Percentiles rank a stretch among this genome's conserved stretches.
Conservation (phyloP, 805 yeast genomes). For the Metschnikowia cubensis region DNA sequence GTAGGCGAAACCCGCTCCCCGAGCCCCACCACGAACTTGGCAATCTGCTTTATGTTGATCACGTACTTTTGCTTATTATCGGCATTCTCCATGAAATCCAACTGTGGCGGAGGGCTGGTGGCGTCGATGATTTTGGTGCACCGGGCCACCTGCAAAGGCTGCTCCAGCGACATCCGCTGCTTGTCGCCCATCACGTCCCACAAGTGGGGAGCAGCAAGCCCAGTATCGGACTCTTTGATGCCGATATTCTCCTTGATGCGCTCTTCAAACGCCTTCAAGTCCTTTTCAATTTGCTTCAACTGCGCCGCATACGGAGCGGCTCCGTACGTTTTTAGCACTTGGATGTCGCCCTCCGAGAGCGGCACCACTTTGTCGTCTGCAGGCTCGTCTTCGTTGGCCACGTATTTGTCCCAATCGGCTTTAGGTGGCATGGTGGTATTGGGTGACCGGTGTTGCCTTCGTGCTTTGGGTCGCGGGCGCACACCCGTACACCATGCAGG, state of each 20-base stretch:
- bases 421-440: slow-evolving; percentile 76
- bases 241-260: slow-evolving; percentile 95
- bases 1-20: slow-evolving; percentile 98
- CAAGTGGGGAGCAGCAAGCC: slow-evolving; percentile 91
- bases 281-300: slow-evolving; percentile 80
- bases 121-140: slow-evolving; percentile 94
- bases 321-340: slow-evolving; percentile 93
- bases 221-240: slow-evolving; percentile 92
- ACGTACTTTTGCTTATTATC: slow-evolving; percentile 91
- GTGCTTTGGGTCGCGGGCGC: slow-evolving; percentile 2
- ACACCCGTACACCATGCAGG: neutral
- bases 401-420: slow-evolving; percentile 97
- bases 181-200: slow-evolving; percentile 98
- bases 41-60: slow-evolving; percentile 95
- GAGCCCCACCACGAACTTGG: slow-evolving; percentile 93
- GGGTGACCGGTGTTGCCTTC: neutral
- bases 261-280: slow-evolving; percentile 76
- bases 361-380: slow-evolving; percentile 73
- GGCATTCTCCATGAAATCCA: slow-evolving; percentile 46
- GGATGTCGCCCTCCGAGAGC: slow-evolving; percentile 93
- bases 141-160: slow-evolving; percentile 96
- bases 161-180: slow-evolving; percentile 88
- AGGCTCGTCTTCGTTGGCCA: slow-evolving; percentile 65
- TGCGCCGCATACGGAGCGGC: slow-evolving; percentile 91
- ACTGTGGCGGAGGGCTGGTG: slow-evolving; percentile 30